These are phyloP conservation scores for Boletus tylopilopsis DNA, from an alignment of 768 basidiomycete species.

Conservation along the genomic window DNA sequence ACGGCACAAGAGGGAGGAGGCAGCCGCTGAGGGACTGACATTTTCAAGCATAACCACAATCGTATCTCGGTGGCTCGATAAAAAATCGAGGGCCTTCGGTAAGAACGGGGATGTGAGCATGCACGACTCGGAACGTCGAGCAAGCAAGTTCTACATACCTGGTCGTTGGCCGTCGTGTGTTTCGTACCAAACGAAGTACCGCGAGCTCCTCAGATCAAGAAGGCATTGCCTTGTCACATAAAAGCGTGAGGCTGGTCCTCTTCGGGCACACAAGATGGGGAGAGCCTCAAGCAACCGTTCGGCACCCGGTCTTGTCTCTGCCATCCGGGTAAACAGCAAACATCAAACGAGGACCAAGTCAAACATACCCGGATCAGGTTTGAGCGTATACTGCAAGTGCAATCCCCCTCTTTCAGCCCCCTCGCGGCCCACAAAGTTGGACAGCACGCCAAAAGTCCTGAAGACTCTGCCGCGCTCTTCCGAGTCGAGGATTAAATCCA, in stretches of 20 bases:
- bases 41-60: conserved; percentile 80
- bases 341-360: conserved; percentile 45
- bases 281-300: conserved; percentile 80
- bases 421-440: conserved; percentile 81
- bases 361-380: conserved; percentile 82
- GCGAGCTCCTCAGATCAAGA: conserved; percentile 54
- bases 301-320: conserved; percentile 79
- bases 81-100: conserved; percentile 56
- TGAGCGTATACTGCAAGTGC: conserved; percentile 69
- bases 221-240: conserved; percentile 34
- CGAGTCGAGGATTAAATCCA: no score
- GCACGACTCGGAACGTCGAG: no score
- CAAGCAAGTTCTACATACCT: conserved; percentile 41
- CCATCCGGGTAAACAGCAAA: conserved; percentile 81
- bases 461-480: no score
- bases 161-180: conserved; percentile 63
- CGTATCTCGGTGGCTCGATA: conserved; percentile 80
- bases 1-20: conserved; percentile 66
- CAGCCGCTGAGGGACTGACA: conserved; percentile 60
- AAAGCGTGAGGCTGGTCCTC: conserved; percentile 75
- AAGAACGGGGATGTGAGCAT: neutral
- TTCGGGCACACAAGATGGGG: conserved; percentile 70
- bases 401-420: conserved; percentile 81
- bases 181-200: conserved; percentile 68
- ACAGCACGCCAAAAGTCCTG: conserved; percentile 80